phyloP scores from a whole-genome alignment of 1,284 basidiomycete species.

The Grifola frondosa region DNA sequence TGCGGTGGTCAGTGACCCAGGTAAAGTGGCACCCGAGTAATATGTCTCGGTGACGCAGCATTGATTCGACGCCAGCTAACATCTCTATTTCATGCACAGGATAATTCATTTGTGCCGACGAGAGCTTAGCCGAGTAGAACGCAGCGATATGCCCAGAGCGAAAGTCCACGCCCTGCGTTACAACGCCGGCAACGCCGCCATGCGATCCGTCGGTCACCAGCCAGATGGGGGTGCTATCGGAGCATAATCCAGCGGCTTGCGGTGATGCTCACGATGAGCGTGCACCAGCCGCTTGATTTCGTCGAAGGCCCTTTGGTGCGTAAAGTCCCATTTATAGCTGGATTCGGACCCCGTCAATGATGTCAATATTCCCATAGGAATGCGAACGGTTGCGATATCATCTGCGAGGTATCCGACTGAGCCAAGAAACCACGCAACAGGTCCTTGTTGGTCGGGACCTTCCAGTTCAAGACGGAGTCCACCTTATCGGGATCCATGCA shows the following conservation, averaged over 20 bases:
- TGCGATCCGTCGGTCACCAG: not conserved
- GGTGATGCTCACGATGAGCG: not conserved
- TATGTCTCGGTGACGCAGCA: not conserved
- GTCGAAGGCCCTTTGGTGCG: conserved; percentile 1
- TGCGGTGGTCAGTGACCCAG: not conserved
- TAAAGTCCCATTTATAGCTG: not conserved
- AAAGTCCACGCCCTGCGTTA: not conserved
- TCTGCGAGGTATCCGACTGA: too few species aligned
- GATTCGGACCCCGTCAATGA: not conserved
- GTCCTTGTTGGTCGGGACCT: too few species aligned
- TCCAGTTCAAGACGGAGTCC: too few species aligned
- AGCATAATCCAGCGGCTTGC: not conserved
- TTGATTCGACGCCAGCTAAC: not conserved
- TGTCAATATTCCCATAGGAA: not conserved
- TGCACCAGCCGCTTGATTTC: conserved; percentile 1
- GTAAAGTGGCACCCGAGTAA: not conserved
- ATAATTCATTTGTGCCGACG: conserved; percentile 1
- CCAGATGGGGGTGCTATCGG: not conserved
- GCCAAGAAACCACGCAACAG: too few species aligned
- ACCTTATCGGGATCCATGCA: too few species aligned
- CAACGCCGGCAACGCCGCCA: not conserved
- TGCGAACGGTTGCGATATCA: too few species aligned
- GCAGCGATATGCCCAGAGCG: not conserved
- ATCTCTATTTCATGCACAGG: conserved; percentile 1
- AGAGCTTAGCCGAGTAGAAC: conserved; percentile 3